A percentile compares a stretch with the other conserved stretches of the same genome.
phyloP scores from a whole-genome alignment of 1,284 basidiomycete genomes.

The Malassezia brasiliensis region DNA sequence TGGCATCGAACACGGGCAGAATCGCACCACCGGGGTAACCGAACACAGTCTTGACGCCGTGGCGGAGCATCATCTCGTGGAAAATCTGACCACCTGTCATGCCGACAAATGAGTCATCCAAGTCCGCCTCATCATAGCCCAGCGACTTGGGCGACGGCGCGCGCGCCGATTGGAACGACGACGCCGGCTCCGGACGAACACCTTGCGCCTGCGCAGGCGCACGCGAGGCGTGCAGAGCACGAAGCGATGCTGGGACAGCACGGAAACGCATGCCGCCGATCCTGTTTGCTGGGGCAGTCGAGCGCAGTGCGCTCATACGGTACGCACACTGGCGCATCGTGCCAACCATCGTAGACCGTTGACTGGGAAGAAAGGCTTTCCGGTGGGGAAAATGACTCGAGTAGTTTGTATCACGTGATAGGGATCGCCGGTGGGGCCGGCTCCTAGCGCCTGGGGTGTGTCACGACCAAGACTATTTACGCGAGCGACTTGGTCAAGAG shows the following conservation, averaged over 20 bases:
- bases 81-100: constrained; percentile 94
- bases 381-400: constrained; percentile 9
- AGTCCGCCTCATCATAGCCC: constrained; percentile 26
- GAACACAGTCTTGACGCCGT: constrained; percentile 91
- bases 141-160: constrained; percentile 21
- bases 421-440: neutral
- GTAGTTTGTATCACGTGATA: constrained; percentile 11
- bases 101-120: constrained; percentile 63
- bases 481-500: no score
- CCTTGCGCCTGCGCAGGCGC: neutral
- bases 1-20: constrained; percentile 96
- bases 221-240: constrained; percentile 5
- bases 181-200: constrained; percentile 32
- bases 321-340: constrained; percentile 9
- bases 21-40: constrained; percentile 97
- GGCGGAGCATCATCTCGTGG: constrained; percentile 98
- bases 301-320: constrained; percentile 13
- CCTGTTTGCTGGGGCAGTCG: constrained; percentile 3
- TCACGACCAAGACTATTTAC: no score
- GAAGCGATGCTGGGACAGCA: neutral
- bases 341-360: constrained; percentile 1
- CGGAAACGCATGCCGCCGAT: neutral
- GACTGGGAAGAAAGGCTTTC: neutral
- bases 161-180: constrained; percentile 38
- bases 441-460: no score